Conservation (phyloP, 108 stramenopile genomes). For the Nannochloropsis granulata region DNA sequence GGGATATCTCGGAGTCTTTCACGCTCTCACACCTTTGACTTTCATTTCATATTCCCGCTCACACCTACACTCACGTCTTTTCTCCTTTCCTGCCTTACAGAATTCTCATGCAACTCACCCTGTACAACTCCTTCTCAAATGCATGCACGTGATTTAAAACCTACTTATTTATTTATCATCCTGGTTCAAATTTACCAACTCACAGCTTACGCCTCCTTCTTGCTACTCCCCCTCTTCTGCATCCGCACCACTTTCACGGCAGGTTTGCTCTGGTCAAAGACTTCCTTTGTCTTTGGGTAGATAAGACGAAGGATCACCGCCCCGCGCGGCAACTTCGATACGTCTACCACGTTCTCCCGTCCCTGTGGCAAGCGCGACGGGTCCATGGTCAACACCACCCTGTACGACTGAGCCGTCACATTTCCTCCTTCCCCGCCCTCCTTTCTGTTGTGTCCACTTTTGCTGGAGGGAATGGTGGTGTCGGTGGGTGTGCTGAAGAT, state of each 20-base stretch:
- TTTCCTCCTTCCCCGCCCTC: neutral
- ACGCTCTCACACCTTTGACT: no score
- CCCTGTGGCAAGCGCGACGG: neutral
- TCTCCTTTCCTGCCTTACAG: no score
- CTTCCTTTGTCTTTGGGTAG: neutral
- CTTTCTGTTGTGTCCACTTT: neutral
- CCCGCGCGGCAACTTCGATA: neutral
- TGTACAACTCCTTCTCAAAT: no score
- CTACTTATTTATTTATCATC: no score
- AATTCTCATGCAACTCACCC: no score
- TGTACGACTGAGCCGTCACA: neutral
- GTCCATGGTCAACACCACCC: neutral
- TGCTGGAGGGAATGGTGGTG: neutral
- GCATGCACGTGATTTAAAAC: no score
- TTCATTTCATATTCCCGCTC: no score
- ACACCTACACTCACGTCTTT: no score
- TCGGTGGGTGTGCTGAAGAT: neutral
- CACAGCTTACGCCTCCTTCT: neutral
- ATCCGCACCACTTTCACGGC: neutral
- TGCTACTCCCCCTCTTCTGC: neutral
- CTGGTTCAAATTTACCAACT: neutral
- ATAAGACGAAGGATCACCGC: neutral
- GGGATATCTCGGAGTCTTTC: no score
- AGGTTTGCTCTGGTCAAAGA: neutral
- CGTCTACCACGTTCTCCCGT: neutral